phyloP scores from a whole-genome alignment of 2,329 filamentous ascomycete species.

The Calonectria ilicicola region DNA sequence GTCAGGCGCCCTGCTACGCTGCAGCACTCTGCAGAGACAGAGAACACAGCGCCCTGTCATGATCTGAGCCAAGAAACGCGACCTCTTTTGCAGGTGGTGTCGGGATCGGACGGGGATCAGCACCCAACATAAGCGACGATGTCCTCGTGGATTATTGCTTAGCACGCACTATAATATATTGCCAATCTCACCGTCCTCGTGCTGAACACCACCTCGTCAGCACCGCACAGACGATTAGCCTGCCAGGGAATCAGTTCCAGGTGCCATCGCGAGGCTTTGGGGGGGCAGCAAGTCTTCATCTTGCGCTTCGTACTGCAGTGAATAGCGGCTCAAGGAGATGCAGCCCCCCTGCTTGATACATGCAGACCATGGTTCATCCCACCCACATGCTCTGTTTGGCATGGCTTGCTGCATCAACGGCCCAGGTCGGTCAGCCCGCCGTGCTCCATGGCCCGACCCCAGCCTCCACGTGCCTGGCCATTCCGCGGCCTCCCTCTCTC shows the following conservation, averaged over 20 bases:
- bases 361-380: slow-evolving; percentile 37
- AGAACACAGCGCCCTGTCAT: background rate
- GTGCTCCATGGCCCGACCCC: slow-evolving; percentile 34
- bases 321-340: background rate
- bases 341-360: slow-evolving; percentile 19
- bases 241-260: background rate
- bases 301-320: background rate
- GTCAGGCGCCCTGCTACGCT: background rate
- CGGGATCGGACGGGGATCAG: background rate
- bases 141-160: background rate
- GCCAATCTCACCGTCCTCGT: slow-evolving; percentile 5
- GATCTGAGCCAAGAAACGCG: background rate
- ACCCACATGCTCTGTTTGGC: slow-evolving; percentile 39
- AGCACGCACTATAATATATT: slow-evolving; percentile 11
- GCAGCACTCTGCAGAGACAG: background rate
- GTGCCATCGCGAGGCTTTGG: background rate
- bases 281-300: background rate
- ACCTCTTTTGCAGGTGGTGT: background rate
- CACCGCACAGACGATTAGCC: background rate
- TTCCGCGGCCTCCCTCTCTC: slow-evolving; percentile 11
- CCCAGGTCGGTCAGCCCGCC: slow-evolving; percentile 25
- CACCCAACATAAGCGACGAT: slow-evolving; percentile 3
- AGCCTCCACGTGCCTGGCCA: slow-evolving; percentile 30
- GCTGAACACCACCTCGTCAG: slow-evolving; percentile 12
- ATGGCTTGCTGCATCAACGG: slow-evolving; percentile 36